Evolutionary conservation across 208 protist species (phyloP), one percentile per base, ranked within the genome.

Genomic region (Strigomonas galati): DNA sequence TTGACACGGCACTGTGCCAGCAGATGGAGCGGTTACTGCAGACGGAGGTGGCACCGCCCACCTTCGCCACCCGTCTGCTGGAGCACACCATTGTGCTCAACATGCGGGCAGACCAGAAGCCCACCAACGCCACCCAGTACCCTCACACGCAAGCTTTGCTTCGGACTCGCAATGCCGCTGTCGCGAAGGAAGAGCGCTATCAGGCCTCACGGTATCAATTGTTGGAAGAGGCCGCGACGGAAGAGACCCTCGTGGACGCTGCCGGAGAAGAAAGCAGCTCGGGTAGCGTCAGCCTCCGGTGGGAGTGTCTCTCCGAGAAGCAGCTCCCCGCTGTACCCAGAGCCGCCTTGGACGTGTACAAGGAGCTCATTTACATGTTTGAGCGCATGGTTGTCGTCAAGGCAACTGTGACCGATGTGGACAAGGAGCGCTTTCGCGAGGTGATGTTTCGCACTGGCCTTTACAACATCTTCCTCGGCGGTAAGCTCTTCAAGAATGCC

Each of bases 51-150:
- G 55, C 78, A 2, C 55, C 69, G 0, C 51, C 48, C 7, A 58
- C 53, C 31, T 31, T 72, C 10, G 65, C 72, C 14, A 79, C 76
- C 3, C 68, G 72, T 19, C 44, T 93, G 26, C 69, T 93, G 46
- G 84, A 93, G 65, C 55, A 73, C 54, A 88, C 79, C n/a, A 58
- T 93, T 31, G 69, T 93, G 57, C 72, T 93, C 23, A 78, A 77
- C 44, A 90, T 93, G 84, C 75, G 84, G 14, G 51, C 27, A 9
- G 48, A 81, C 14, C 56, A 46, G 19, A 56, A 64, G 30, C 70
- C 61, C 23, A 87, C 84, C 65, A 69, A 72, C 0, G 55, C 57
- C 21, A 77, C 72, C 7, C n/a, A 46, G 15, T 62, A 46, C 35
- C 56, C 56, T 2, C 10, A 23, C 26, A 62, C 56, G 2, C n/a